Evolutionary conservation across 2,329 filamentous ascomycete genomes (phyloP).

Genomic region (Penicillium rolfsii): DNA sequence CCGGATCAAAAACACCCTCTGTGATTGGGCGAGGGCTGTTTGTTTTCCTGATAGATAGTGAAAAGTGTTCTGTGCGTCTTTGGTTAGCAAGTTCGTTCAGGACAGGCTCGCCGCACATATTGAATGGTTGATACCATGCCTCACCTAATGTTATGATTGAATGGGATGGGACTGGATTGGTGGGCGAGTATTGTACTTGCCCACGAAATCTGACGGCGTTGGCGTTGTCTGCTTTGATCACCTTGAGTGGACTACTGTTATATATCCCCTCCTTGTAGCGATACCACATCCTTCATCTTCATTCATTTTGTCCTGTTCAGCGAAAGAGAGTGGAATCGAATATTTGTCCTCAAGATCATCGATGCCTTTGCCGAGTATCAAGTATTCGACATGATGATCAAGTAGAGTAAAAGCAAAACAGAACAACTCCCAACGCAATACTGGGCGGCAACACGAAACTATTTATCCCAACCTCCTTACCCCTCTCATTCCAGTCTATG

Average conservation of each 20-base stretch:
- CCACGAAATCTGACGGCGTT: not conserved
- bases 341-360: too few species aligned
- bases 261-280: not conserved
- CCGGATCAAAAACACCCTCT: slow-evolving; percentile 17
- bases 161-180: not conserved
- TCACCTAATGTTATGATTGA: not conserved
- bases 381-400: not conserved
- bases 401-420: not conserved
- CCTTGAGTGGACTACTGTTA: not conserved
- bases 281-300: not conserved
- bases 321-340: too few species aligned
- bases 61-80: not conserved
- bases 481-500: not conserved
- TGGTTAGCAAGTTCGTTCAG: not conserved
- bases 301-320: not conserved
- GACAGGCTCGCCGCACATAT: not conserved
- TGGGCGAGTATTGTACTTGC: not conserved
- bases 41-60: not conserved
- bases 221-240: not conserved
- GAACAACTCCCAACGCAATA: not conserved
- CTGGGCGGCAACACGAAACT: not conserved
- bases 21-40: not conserved
- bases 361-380: too few species aligned
- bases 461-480: slow-evolving; percentile 6
- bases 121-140: not conserved